Evolutionary conservation across 2,329 filamentous ascomycete species (phyloP), one percentile per base, ranked within the genome.

Genomic region (Xylariaceae sp.): DNA sequence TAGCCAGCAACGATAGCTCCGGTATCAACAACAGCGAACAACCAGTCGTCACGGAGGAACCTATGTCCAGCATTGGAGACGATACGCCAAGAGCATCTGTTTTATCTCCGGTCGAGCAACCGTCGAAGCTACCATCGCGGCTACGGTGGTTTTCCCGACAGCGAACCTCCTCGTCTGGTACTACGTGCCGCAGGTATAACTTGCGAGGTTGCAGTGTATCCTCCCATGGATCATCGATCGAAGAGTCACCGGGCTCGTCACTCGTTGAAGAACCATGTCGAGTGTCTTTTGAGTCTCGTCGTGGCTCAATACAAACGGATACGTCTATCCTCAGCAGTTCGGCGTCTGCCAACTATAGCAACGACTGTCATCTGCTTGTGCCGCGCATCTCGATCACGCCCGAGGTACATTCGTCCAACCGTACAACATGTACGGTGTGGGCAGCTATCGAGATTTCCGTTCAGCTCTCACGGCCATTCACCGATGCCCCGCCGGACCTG

Each of bases 391-490:
- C 70, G 13, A 74, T 81, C 23, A 79, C 74, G 0, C 74, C 79
- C 1, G 78, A 80, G 53, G 67, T 72, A 4, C 70, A 69, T 4
- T 67, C 72, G 1, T 66, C 78, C 0, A 68, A 73, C 4, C 69
- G 73, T 44, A 72, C 69, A 2, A 67, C 68, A 44, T 66, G 69
- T 37, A 71, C 64, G 9, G 62, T 82, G n/a, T 83, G 78, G 81
- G 77, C 73, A 1, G 78, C 79, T 2, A 73, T 83, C 54, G 77
- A 83, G 67, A 65, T 83, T 44, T 77, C 74, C 11, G 74, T 75
- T 7, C 75, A 75, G 51, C 62, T 78, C 4, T 74, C 70, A 52
- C 68, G 65, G 54, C 69, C 69, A 9, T 62, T 37, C 48, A 45
- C 18, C 8, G 37, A 62, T 15, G 15, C 8, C 9, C 34, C 51